These are phyloP conservation scores for Epichloe coenophiala DNA, from an alignment of 2,329 filamentous ascomycete species.

Conservation along the genomic window DNA sequence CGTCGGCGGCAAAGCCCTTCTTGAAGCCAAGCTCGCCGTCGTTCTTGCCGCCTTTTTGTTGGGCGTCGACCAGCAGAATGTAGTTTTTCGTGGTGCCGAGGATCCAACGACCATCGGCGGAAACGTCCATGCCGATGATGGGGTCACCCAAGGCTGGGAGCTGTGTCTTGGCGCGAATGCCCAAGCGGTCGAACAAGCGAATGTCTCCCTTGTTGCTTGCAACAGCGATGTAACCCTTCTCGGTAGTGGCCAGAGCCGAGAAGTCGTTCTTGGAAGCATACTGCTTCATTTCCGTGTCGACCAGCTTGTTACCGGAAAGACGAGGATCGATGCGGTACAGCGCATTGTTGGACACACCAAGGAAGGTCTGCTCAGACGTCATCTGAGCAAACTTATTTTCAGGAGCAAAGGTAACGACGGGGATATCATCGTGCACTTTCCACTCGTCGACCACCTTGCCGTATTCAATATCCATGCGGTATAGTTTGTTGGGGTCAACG, in stretches of 20 bases:
- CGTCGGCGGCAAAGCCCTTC: slow-evolving; percentile 79
- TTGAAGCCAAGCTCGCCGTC: slow-evolving; percentile 98
- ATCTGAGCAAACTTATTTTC: slow-evolving; percentile 98
- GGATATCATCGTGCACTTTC: slow-evolving; percentile 95
- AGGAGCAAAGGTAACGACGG: slow-evolving; percentile 80
- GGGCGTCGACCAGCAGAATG: slow-evolving; percentile 78
- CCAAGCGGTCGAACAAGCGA: slow-evolving; percentile 87
- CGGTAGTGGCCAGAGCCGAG: slow-evolving; percentile 83
- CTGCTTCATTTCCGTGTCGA: slow-evolving; percentile 86
- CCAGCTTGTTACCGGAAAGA: slow-evolving; percentile 78
- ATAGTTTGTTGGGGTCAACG: slow-evolving; percentile 76
- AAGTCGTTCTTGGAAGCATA: slow-evolving; percentile 97
- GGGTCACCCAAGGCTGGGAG: slow-evolving; percentile 90
- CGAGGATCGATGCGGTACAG: slow-evolving; percentile 91
- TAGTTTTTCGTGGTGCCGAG: slow-evolving; percentile 91
- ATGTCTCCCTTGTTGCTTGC: slow-evolving; percentile 95
- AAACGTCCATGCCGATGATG: slow-evolving; percentile 89
- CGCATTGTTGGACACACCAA: slow-evolving; percentile 85
- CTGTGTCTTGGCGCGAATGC: slow-evolving; percentile 94
- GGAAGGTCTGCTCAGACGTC: slow-evolving; percentile 87
- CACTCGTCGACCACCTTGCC: slow-evolving; percentile 98
- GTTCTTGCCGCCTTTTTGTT: slow-evolving; percentile 85
- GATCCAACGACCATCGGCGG: slow-evolving; percentile 90
- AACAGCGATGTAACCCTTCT: slow-evolving; percentile 92
- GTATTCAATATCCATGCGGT: slow-evolving; percentile 94